phyloP scores from a whole-genome alignment of 2,329 filamentous ascomycete genomes.

The Alternaria sp. region DNA sequence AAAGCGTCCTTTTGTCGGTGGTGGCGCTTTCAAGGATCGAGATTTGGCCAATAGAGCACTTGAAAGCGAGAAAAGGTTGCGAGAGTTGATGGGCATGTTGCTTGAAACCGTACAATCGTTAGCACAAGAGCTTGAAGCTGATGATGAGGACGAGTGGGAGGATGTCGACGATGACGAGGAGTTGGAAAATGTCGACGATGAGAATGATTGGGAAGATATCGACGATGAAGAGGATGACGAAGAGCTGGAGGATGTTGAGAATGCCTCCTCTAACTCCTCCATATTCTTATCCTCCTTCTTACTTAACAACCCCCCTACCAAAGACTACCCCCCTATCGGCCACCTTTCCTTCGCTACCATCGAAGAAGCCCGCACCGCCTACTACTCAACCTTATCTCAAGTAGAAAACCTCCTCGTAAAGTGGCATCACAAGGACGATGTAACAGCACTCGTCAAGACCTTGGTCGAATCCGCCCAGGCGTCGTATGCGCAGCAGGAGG shows the following conservation, averaged over 20 bases:
- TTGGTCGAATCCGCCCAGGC: not conserved
- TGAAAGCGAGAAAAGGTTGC: not conserved
- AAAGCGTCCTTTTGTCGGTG: not conserved
- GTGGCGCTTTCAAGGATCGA: not conserved
- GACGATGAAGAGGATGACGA: no score
- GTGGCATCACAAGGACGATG: not conserved
- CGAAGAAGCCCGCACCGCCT: not conserved
- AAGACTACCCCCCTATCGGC: not conserved
- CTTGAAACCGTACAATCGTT: not conserved
- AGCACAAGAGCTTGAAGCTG: not conserved
- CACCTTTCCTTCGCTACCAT: not conserved
- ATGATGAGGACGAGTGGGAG: no score
- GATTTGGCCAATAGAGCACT: not conserved
- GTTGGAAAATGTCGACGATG: not conserved
- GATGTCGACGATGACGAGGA: not conserved
- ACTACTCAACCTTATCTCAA: accelerated
- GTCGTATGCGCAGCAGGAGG: not conserved
- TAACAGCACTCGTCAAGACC: not conserved
- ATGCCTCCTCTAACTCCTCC: not conserved
- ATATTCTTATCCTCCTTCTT: not conserved
- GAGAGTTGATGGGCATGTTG: not conserved
- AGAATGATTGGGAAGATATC: no score
- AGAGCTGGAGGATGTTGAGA: no score
- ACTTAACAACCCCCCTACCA: not conserved
- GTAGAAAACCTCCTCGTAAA: not conserved